These are phyloP conservation scores for Sideroxylon spinosum DNA, from an alignment of 179 eudicot genomes.

Conservation along the genomic window DNA sequence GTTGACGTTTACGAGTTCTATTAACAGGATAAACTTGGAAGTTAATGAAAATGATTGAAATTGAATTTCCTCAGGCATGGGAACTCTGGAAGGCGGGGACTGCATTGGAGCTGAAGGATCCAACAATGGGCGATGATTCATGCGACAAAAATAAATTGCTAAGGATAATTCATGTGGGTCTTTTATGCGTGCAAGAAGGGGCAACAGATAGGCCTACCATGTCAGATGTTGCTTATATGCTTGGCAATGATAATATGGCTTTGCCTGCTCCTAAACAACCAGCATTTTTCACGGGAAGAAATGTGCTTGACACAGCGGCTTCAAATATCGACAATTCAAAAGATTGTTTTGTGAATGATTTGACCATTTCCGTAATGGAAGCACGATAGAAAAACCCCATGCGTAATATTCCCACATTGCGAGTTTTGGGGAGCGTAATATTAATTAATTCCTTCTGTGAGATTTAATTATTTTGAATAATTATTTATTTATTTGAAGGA, in stretches of 20 bases:
- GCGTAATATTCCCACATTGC: not conserved
- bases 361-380: conserved; percentile 23
- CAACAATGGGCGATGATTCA: conserved; percentile 11
- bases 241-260: conserved; percentile 15
- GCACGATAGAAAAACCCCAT: conserved; percentile 18
- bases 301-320: not conserved
- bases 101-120: conserved; percentile 33
- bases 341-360: conserved; percentile 18
- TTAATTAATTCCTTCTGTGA: too few relatives aligned
- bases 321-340: not conserved
- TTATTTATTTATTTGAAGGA: too few relatives aligned
- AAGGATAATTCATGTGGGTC: conserved; percentile 34
- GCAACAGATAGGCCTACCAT: conserved; percentile 32
- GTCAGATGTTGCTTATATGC: conserved; percentile 25
- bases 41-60: not conserved
- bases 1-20: too few relatives aligned
- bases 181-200: conserved; percentile 39
- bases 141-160: conserved; percentile 14
- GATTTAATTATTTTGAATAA: too few relatives aligned
- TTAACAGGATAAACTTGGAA: too few relatives aligned
- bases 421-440: too few relatives aligned
- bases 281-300: conserved; percentile 24
- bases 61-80: conserved; percentile 34
- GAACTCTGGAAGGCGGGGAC: conserved; percentile 36
- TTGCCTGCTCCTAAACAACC: conserved; percentile 26